A percentile compares a stretch with the other conserved stretches of the same genome.
Conservation (phyloP, 1,139 yeast genomes). For the Pneumocystis canis region DNA sequence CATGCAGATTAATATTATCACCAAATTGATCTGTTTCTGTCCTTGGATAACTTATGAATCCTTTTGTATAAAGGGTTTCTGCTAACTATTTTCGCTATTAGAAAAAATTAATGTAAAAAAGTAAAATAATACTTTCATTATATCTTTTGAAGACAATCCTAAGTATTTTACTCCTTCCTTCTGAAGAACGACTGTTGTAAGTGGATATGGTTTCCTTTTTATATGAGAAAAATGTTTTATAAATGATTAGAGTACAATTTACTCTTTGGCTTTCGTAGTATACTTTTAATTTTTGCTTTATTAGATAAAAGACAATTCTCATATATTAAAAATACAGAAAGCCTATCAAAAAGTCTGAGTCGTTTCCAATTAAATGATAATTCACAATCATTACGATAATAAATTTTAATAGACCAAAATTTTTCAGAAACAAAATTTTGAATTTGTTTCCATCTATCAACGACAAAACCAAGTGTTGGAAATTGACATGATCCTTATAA, state of each 20-base stretch:
- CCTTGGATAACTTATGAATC: slow-evolving; percentile 87
- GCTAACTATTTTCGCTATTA: slow-evolving; percentile 30
- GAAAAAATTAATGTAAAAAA: background rate
- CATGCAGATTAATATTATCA: slow-evolving; percentile 49
- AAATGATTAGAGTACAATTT: slow-evolving; percentile 31
- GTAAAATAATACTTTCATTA: slow-evolving; percentile 42
- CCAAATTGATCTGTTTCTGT: slow-evolving; percentile 93
- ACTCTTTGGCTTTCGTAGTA: slow-evolving; percentile 49
- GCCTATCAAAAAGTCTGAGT: slow-evolving; percentile 56
- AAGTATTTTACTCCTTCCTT: slow-evolving; percentile 66
- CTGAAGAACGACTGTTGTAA: slow-evolving; percentile 91
- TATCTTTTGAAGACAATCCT: slow-evolving; percentile 65
- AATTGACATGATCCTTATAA: slow-evolving; percentile 75
- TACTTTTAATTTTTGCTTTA: slow-evolving; percentile 37
- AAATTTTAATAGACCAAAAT: slow-evolving; percentile 60
- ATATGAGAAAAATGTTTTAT: background rate
- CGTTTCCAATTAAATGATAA: slow-evolving; percentile 51
- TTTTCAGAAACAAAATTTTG: slow-evolving; percentile 57
- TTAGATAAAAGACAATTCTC: slow-evolving; percentile 44
- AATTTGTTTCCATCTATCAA: slow-evolving; percentile 75
- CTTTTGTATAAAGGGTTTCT: slow-evolving; percentile 69
- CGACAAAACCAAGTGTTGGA: slow-evolving; percentile 92
- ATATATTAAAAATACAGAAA: slow-evolving; percentile 46
- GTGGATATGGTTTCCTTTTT: slow-evolving; percentile 55
- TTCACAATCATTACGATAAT: slow-evolving; percentile 23